phyloP scores from a whole-genome alignment of 2,329 filamentous ascomycete genomes.

The Aspergillus uvarum region DNA sequence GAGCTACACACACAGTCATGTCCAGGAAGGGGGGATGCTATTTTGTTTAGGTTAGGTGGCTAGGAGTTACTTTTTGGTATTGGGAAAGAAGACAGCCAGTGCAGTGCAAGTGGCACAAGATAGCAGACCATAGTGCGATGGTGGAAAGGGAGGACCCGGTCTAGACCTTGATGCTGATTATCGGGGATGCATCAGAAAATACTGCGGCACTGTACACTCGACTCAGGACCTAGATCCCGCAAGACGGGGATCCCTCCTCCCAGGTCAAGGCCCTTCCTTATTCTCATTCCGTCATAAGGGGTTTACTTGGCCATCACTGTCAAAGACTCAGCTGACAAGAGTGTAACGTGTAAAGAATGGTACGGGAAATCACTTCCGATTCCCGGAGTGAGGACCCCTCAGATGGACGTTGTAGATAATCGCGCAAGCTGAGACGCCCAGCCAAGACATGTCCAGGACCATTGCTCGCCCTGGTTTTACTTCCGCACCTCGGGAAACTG shows the following conservation, averaged over 20 bases:
- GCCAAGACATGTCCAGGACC: neutral
- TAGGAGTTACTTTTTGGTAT: no score
- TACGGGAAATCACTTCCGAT: neutral
- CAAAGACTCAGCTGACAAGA: neutral
- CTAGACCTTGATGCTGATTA: neutral
- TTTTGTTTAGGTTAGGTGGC: no score
- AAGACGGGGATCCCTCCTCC: neutral
- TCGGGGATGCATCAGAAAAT: neutral
- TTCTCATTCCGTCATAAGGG: neutral
- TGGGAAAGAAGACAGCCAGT: no score
- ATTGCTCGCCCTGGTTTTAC: no score
- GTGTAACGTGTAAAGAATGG: neutral
- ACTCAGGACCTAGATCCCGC: no score
- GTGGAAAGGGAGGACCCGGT: neutral
- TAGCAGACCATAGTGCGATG: no score
- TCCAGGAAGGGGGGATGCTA: no score
- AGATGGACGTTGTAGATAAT: neutral
- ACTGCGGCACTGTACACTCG: neutral
- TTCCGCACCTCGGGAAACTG: no score
- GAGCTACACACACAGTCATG: no score
- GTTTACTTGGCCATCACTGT: neutral
- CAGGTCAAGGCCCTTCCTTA: neutral
- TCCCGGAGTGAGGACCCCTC: neutral
- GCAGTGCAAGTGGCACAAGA: no score
- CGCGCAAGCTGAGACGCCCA: neutral